Base-by-base conservation (phyloP, 306 rosid genomes). In the Acacia crassicarpa region DNA sequence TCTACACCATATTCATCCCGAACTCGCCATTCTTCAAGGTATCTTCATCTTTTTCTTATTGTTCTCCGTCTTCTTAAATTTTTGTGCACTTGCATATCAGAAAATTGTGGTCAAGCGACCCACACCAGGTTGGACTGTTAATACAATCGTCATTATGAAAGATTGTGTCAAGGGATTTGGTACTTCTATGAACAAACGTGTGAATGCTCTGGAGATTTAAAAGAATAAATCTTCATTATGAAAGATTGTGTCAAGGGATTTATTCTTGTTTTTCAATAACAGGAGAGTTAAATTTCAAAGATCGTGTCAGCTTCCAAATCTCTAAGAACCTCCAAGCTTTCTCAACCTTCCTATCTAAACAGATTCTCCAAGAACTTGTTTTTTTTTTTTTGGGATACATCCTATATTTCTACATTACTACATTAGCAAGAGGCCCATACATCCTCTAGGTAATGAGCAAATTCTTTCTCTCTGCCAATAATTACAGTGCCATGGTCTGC, bases 381-480 rank as follows among this genome's bases (percentile, higher is more conserved):
- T 58, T n/a, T 58, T 4, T 10, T 9, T n/a, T 58, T n/a, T 58
- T 4, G 4, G 2, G 9, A 4, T 2, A 9, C 48, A 35, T 67
- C 48, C 14, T 35, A 3, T 9, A 22, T 23, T 23, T 23, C 14
- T 10, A 56, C 25, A n/a, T 8, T n/a, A 56, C 30, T 8, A 9
- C 56, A 84, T n/a, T 33, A 23, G 23, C 38, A 73, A 81, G 86
- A 85, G 67, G 67, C 65, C 98, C 94, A 94, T 80, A 68, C 38
- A 59, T 14, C 84, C 82, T 86, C 91, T 25, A 92, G 54, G 63
- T 62, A 44, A 22, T 19, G 71, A 32, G 90, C 78, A 53, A 92
- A 87, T 46, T 92, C 89, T 61, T 85, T 88, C 80, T 88, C 88
- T 78, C 97, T 87, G n/a, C 91, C 91, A 30, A 91, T 58, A 11